Percentiles rank a stretch among this genome's conserved stretches.
phyloP scores from a whole-genome alignment of 2,329 filamentous ascomycete genomes.

The Gliomastix tumulicola region DNA sequence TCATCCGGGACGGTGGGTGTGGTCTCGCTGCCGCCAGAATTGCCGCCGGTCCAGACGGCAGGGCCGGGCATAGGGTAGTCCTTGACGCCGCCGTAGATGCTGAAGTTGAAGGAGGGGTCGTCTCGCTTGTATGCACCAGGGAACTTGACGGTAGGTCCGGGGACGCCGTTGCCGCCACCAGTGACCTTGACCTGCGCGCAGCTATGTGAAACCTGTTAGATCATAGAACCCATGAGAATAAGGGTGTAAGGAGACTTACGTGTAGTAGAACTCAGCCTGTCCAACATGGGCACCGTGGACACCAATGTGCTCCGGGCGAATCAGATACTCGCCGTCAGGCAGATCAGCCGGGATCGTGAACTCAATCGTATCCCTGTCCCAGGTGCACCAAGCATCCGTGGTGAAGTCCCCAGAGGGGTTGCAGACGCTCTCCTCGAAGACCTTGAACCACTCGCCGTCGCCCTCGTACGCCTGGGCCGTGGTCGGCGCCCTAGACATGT shows the following conservation, averaged over 20 bases:
- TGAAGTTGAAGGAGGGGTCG: slow-evolving; percentile 11
- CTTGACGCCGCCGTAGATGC: slow-evolving; percentile 9
- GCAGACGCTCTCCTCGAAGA: slow-evolving; percentile 14
- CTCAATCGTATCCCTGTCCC: slow-evolving; percentile 10
- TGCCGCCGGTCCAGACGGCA: slow-evolving; percentile 6
- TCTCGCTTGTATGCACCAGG: slow-evolving; percentile 16
- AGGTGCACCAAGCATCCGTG: slow-evolving; percentile 10
- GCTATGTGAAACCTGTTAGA: no score
- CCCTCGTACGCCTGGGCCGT: slow-evolving; percentile 14
- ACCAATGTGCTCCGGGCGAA: slow-evolving; percentile 22
- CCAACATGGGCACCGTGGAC: slow-evolving; percentile 10
- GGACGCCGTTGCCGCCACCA: slow-evolving; percentile 7
- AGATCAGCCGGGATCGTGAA: slow-evolving; percentile 10
- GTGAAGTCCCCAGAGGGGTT: slow-evolving; percentile 8
- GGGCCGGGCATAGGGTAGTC: slow-evolving; percentile 8
- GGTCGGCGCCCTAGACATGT: slow-evolving; percentile 18
- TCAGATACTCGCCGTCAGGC: slow-evolving; percentile 12
- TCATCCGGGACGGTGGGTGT: no score
- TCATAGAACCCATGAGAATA: no score
- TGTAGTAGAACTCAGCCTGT: slow-evolving; percentile 9
- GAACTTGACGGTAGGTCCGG: slow-evolving; percentile 14
- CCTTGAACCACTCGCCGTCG: slow-evolving; percentile 21
- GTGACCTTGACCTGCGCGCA: slow-evolving; percentile 11
- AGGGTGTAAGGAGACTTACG: no score
- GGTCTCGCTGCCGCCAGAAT: slow-evolving; percentile 1